These are phyloP conservation scores for Teratosphaeria zuluensis DNA, from an alignment of 2,329 filamentous ascomycete species.

Conservation along the genomic window DNA sequence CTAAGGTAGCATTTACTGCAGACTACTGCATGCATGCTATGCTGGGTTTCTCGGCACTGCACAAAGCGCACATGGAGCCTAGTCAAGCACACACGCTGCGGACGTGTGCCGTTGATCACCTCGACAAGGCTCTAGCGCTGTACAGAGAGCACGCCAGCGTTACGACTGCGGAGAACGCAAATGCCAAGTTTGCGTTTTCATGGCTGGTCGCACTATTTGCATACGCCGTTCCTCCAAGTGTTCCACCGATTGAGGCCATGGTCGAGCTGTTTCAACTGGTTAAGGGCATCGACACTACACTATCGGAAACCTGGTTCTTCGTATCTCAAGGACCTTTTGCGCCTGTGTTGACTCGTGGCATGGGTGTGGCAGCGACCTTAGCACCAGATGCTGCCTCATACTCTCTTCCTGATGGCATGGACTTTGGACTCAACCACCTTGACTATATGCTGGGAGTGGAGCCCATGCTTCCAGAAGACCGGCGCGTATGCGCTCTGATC, in stretches of 20 bases:
- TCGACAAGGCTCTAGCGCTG: conserved; percentile 19
- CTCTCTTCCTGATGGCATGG: conserved; percentile 17
- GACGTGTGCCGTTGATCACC: conserved; percentile 20
- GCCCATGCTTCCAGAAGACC: conserved; percentile 19
- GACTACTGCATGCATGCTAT: conserved; percentile 22
- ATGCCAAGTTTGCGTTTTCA: conserved; percentile 19
- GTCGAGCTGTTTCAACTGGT: conserved; percentile 19
- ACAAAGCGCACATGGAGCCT: conserved; percentile 18
- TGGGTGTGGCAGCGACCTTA: conserved; percentile 7
- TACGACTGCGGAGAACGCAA: conserved; percentile 16
- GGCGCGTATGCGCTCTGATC: conserved; percentile 15
- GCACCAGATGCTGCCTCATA: not conserved
- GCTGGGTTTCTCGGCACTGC: conserved; percentile 21
- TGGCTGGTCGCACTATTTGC: conserved; percentile 21
- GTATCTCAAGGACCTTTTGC: conserved; percentile 22
- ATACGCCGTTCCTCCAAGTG: conserved; percentile 18
- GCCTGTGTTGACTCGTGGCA: conserved; percentile 16
- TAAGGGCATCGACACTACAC: conserved; percentile 16
- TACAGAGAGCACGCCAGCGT: conserved; percentile 13
- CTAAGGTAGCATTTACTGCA: conserved; percentile 17
- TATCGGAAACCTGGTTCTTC: conserved; percentile 18
- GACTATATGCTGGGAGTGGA: conserved; percentile 24
- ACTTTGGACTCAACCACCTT: conserved; percentile 22
- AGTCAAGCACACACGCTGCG: conserved; percentile 13
- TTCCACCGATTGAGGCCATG: conserved; percentile 21